phyloP scores from a whole-genome alignment of 192 early-diverging fungal species.

The Endogone sp. region DNA sequence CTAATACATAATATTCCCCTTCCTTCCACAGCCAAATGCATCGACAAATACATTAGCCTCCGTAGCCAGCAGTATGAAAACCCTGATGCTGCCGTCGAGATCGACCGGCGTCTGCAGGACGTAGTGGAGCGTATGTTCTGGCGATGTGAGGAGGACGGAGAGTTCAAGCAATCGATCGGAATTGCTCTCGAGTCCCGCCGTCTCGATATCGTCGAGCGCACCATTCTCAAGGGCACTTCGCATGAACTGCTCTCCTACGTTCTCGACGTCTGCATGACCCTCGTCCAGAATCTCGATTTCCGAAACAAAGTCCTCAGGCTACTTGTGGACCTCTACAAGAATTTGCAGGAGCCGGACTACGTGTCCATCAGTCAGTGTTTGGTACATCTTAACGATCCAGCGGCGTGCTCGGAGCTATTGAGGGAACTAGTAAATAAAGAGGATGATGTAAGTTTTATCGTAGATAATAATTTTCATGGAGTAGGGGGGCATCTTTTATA shows the following conservation, averaged over 20 bases:
- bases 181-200: constrained; percentile 92
- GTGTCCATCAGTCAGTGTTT: constrained; percentile 89
- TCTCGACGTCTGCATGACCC: constrained; percentile 77
- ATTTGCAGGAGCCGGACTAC: constrained; percentile 83
- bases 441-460: constrained; percentile 43
- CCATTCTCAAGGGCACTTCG: constrained; percentile 68
- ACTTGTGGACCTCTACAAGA: constrained; percentile 70
- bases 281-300: constrained; percentile 78
- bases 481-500: no score
- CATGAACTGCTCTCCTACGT: constrained; percentile 79
- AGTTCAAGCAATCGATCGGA: constrained; percentile 92
- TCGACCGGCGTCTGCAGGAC: constrained; percentile 79
- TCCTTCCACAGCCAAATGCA: constrained; percentile 68
- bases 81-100: constrained; percentile 24
- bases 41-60: constrained; percentile 92
- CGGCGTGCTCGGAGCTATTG: constrained; percentile 71
- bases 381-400: constrained; percentile 84
- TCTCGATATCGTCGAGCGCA: constrained; percentile 86
- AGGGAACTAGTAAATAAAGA: constrained; percentile 57
- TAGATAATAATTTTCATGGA: no score
- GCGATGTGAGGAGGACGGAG: constrained; percentile 80
- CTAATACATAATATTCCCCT: neutral
- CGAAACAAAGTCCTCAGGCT: constrained; percentile 75
- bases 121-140: constrained; percentile 96
- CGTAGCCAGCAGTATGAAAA: constrained; percentile 47